Conservation (phyloP, 371 early-diverging fungal genomes). For the Nosema granulosis region DNA sequence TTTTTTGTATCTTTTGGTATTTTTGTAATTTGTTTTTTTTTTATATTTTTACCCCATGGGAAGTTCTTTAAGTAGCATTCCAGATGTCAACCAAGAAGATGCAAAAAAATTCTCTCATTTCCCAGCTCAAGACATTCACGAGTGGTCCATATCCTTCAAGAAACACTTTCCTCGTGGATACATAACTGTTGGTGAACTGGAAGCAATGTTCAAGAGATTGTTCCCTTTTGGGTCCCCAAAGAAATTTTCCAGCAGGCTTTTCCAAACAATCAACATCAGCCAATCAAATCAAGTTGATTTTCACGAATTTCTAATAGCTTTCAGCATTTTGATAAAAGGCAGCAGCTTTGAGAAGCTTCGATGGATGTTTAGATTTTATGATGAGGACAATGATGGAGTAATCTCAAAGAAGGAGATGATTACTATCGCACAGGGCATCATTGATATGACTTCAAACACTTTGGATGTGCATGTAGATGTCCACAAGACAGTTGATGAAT, state of each 20-base stretch:
- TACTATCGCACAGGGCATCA: constrained; percentile 32
- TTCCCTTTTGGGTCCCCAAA: constrained; percentile 59
- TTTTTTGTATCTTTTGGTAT: background rate
- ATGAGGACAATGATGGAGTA: constrained; percentile 60
- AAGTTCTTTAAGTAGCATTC: constrained; percentile 28
- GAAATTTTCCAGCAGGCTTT: constrained; percentile 52
- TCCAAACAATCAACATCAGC: constrained; percentile 63
- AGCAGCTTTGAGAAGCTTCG: constrained; percentile 57
- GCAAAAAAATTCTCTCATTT: constrained; percentile 59
- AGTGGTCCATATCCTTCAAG: constrained; percentile 56
- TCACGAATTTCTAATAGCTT: constrained; percentile 62
- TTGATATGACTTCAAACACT: constrained; percentile 49
- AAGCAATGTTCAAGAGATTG: constrained; percentile 49
- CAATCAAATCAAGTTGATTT: constrained; percentile 50
- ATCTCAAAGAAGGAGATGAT: constrained; percentile 54
- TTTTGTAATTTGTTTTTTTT: background rate
- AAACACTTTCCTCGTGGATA: constrained; percentile 52
- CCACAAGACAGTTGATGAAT: constrained; percentile 27
- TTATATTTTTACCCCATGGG: constrained; percentile 44
- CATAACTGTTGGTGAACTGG: constrained; percentile 48
- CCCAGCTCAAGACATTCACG: constrained; percentile 51
- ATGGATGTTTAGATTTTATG: constrained; percentile 66
- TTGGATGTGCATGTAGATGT: constrained; percentile 45
- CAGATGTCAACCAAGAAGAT: constrained; percentile 8
- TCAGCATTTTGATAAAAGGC: constrained; percentile 60